Percentiles rank a stretch among this genome's conserved stretches.
Evolutionary conservation across 345 rosid species (phyloP).

Genomic region (Dipteronia sinensis): DNA sequence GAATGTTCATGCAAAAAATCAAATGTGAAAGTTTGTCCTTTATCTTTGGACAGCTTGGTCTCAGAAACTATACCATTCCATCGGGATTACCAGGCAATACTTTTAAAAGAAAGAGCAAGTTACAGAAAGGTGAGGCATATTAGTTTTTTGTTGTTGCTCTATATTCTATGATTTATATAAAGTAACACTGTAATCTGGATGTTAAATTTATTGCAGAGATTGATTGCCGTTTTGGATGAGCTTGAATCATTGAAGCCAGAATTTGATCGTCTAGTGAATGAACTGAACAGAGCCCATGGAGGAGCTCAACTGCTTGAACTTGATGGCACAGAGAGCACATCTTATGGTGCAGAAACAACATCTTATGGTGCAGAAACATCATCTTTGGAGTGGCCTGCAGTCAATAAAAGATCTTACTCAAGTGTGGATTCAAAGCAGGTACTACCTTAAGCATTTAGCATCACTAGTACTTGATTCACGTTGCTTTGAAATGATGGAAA

Average conservation of each 20-base stretch:
- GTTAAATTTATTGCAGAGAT: constrained; percentile 49
- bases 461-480: not conserved
- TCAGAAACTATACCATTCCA: constrained; percentile 94
- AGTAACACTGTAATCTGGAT: constrained; percentile 7
- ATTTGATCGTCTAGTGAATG: constrained; percentile 50
- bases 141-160: constrained; percentile 3
- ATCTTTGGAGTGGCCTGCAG: constrained; percentile 48
- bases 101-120: constrained; percentile 53
- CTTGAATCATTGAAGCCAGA: constrained; percentile 84
- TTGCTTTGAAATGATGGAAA: constrained; percentile 3
- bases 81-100: constrained; percentile 68
- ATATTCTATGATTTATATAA: not conserved
- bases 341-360: constrained; percentile 38
- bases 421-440: constrained; percentile 47
- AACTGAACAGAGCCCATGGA: constrained; percentile 44
- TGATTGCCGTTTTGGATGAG: constrained; percentile 67
- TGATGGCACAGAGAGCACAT: constrained; percentile 34
- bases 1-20: not conserved
- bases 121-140: constrained; percentile 67
- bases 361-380: constrained; percentile 39
- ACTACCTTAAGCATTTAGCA: not conserved
- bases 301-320: constrained; percentile 35
- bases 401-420: constrained; percentile 36
- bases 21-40: constrained; percentile 11
- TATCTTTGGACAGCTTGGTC: constrained; percentile 61